These are phyloP conservation scores for Citrus mangshanensis DNA, from an alignment of 345 rosid genomes.

Conservation along the genomic window DNA sequence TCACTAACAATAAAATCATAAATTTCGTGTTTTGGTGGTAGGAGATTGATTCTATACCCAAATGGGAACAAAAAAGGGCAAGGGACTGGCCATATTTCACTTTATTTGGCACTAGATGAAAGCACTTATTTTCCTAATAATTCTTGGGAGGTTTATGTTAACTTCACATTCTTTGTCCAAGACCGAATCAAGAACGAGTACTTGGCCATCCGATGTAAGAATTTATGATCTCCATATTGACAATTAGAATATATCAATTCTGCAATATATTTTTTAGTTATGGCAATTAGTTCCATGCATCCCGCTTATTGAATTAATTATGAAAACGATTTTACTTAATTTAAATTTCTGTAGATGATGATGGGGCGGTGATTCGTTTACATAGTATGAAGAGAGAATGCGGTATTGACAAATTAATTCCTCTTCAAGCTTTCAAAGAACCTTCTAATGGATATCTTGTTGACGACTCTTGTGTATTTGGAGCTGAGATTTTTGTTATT, in stretches of 20 bases:
- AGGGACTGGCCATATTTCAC: conserved; percentile 8
- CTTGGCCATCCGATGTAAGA: neutral
- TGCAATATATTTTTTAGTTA: too few relatives aligned
- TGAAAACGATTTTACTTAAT: too few relatives aligned
- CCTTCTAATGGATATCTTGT: conserved; percentile 2
- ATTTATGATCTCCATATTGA: too few relatives aligned
- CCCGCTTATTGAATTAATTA: too few relatives aligned
- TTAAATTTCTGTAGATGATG: conserved; percentile 10
- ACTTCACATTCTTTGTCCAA: conserved; percentile 6
- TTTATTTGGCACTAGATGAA: conserved; percentile 13
- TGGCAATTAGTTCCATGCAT: too few relatives aligned
- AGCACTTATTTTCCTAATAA: neutral
- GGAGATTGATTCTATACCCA: conserved; percentile 19
- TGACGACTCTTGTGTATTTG: conserved; percentile 8
- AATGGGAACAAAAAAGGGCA: conserved; percentile 8
- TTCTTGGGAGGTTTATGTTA: conserved; percentile 9
- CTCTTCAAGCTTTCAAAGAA: conserved; percentile 4
- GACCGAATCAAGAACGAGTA: neutral
- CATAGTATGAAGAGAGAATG: neutral
- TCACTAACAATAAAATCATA: neutral
- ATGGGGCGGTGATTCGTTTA: neutral
- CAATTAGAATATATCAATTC: too few relatives aligned
- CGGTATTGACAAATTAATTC: conserved; percentile 11
- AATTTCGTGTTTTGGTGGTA: neutral
- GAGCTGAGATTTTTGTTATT: conserved; percentile 14